A percentile compares a stretch with the other conserved stretches of the same genome.
Evolutionary conservation across 192 early-diverging fungal genomes (phyloP).

Genomic region (Coemansia sp.): DNA sequence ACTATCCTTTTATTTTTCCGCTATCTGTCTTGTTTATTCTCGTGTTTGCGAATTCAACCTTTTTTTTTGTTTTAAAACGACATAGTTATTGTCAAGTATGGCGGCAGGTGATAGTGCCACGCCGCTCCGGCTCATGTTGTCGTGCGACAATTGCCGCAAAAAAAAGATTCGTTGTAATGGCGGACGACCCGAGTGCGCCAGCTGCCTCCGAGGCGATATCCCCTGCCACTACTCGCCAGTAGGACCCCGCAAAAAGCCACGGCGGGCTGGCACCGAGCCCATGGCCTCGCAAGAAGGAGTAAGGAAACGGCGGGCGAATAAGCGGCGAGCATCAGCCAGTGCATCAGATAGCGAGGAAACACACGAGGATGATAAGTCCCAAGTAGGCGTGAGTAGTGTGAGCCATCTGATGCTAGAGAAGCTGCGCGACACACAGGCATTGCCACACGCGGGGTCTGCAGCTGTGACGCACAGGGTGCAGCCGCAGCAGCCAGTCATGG

Average conservation of each 20-base stretch:
- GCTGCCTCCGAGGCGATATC: slow-evolving; percentile 19
- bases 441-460: neutral
- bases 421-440: slow-evolving; percentile 9
- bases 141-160: slow-evolving; percentile 41
- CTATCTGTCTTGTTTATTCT: neutral
- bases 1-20: slow-evolving; percentile 9
- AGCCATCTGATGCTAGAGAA: slow-evolving; percentile 42
- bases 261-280: slow-evolving; percentile 11
- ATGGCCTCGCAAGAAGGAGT: neutral
- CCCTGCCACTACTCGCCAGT: slow-evolving; percentile 49
- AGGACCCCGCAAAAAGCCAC: slow-evolving; percentile 50
- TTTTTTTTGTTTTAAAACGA: neutral
- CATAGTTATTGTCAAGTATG: neutral
- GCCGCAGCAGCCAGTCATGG: slow-evolving; percentile 35
- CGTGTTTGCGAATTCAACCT: neutral
- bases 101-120: neutral
- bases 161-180: slow-evolving; percentile 53
- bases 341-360: slow-evolving; percentile 16
- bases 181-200: slow-evolving; percentile 29
- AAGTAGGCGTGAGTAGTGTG: slow-evolving; percentile 20
- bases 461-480: neutral
- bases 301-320: slow-evolving; percentile 8
- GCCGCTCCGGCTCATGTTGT: slow-evolving; percentile 36
- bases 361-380: neutral
- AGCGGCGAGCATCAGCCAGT: slow-evolving; percentile 30